Percentiles rank a stretch among this genome's conserved stretches.
Conservation (phyloP, 2,329 filamentous ascomycete genomes). For the Verticillium alfalfae region DNA sequence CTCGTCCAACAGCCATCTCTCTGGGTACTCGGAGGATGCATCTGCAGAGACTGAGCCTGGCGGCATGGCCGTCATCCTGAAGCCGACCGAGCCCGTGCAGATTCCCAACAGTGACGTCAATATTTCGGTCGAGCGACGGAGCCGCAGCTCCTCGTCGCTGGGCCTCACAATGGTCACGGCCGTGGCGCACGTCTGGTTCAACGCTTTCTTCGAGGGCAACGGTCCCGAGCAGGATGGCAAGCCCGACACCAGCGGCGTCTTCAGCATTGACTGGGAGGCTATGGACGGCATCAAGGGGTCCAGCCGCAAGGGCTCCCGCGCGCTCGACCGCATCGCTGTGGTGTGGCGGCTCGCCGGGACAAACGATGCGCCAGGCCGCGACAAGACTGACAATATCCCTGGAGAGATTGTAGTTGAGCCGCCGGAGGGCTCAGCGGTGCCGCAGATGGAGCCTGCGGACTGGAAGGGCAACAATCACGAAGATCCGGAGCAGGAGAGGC, state of each 20-base stretch:
- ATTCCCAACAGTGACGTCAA: slow-evolving; percentile 83
- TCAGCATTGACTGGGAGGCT: slow-evolving; percentile 53
- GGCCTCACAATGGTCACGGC: slow-evolving; percentile 87
- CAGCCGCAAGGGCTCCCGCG: slow-evolving; percentile 71
- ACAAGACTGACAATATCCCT: slow-evolving; percentile 15
- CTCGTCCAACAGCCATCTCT: slow-evolving; percentile 2
- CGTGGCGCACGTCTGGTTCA: slow-evolving; percentile 96
- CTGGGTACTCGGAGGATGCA: slow-evolving; percentile 2
- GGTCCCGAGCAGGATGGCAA: slow-evolving; percentile 63
- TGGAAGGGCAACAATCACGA: slow-evolving; percentile 60
- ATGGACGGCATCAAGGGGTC: slow-evolving; percentile 97
- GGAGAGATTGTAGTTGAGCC: slow-evolving; percentile 52
- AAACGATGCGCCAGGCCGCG: slow-evolving; percentile 13
- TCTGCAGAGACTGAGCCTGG: slow-evolving; percentile 37
- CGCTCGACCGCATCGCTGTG: slow-evolving; percentile 76
- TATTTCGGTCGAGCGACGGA: slow-evolving; percentile 82
- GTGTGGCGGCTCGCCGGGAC: slow-evolving; percentile 62
- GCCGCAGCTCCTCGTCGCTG: slow-evolving; percentile 69
- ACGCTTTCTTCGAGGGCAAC: slow-evolving; percentile 82
- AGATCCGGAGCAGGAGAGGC: slow-evolving; percentile 48
- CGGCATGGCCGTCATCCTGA: slow-evolving; percentile 73
- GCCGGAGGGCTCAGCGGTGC: slow-evolving; percentile 59
- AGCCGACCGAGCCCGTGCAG: slow-evolving; percentile 61
- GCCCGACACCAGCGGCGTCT: slow-evolving; percentile 61
- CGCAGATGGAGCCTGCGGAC: slow-evolving; percentile 64